These are phyloP conservation scores for Magnaporthales sp. DNA, from an alignment of 2,329 filamentous ascomycete species.

Conservation along the genomic window DNA sequence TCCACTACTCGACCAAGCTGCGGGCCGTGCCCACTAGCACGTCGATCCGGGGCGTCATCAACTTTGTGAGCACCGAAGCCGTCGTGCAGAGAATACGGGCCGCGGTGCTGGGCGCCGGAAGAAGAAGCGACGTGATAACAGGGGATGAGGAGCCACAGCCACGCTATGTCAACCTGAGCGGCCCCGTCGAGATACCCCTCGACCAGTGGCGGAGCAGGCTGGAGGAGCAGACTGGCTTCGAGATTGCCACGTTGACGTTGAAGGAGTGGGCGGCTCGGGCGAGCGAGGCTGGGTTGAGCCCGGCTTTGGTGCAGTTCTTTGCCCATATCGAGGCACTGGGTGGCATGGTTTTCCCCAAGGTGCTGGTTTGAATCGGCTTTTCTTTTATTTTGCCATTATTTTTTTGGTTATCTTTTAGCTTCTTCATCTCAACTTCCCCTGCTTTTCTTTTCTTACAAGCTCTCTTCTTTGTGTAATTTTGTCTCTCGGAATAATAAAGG, in stretches of 20 bases:
- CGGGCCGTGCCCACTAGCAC: neutral
- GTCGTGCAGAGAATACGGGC: neutral
- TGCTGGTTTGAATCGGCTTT: neutral
- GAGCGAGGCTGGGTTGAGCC: neutral
- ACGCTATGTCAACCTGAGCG: neutral
- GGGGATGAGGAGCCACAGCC: neutral
- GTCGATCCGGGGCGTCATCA: neutral
- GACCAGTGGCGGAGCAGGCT: neutral
- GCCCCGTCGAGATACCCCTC: neutral
- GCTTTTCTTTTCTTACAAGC: too few relatives aligned
- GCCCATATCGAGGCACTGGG: neutral
- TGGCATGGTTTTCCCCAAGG: neutral
- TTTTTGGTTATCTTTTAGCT: too few relatives aligned
- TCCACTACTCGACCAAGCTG: neutral
- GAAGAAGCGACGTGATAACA: too few relatives aligned
- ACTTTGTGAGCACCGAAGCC: neutral
- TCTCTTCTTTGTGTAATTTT: too few relatives aligned
- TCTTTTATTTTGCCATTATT: too few relatives aligned
- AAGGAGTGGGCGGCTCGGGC: neutral
- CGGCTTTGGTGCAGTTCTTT: constrained; percentile 1
- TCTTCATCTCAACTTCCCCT: too few relatives aligned
- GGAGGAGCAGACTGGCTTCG: neutral
- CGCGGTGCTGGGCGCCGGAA: too few relatives aligned
- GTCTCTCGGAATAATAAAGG: too few relatives aligned
- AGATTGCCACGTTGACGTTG: neutral